A percentile compares a stretch with the other conserved stretches of the same genome.
Conservation (phyloP, 768 basidiomycete genomes). For the Lyophyllum atratum region DNA sequence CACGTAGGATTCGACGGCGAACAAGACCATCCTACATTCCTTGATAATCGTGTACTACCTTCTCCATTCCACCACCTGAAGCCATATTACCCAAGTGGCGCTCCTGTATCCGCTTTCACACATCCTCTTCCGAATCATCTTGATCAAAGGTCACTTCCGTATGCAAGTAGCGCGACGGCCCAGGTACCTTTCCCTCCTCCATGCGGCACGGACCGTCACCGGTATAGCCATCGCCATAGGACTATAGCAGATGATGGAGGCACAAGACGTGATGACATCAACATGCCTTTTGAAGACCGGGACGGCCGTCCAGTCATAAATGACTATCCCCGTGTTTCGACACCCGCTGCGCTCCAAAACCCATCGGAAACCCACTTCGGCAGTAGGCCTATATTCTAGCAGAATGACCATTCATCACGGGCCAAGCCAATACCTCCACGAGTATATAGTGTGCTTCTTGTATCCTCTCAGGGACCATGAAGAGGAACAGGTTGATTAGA, state of each 20-base stretch:
- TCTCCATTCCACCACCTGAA: conserved; percentile 5
- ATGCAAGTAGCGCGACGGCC: conserved; percentile 18
- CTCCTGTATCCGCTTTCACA: not conserved
- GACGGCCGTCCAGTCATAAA: not conserved
- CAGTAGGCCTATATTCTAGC: no score
- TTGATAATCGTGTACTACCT: not conserved
- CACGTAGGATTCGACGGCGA: not conserved
- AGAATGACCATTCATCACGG: no score
- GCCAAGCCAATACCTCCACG: no score
- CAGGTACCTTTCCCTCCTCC: conserved; percentile 15
- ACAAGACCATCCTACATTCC: not conserved
- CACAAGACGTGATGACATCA: not conserved
- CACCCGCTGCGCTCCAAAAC: no score
- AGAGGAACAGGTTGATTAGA: no score
- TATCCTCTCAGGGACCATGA: no score
- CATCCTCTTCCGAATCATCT: conserved; percentile 2
- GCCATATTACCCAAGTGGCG: not conserved
- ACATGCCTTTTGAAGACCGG: not conserved
- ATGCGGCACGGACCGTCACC: not conserved
- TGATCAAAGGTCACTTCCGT: conserved; percentile 9
- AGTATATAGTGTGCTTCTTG: no score
- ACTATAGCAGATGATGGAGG: not conserved
- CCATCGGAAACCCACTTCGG: no score
- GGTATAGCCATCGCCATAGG: not conserved
- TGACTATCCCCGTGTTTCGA: not conserved